Base-by-base conservation (phyloP, 768 basidiomycete species). In the Trametes cubensis region DNA sequence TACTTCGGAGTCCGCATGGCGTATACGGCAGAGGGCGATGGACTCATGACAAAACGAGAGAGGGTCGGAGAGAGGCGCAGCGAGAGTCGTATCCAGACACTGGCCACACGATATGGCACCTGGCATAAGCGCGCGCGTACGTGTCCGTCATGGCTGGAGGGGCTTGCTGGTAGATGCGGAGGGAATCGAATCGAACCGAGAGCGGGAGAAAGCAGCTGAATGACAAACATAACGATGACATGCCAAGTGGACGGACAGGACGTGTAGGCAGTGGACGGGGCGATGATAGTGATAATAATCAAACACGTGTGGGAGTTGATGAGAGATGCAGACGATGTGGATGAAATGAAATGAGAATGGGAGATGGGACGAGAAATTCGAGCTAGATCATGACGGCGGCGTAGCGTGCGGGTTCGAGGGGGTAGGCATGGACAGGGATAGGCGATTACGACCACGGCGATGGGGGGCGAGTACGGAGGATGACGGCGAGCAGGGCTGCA, bases 221-320 rank as follows among this genome's bases (percentile, higher is more conserved):
- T 64, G 63, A 64, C 63, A 60, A 64, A 64, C 63, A 64, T 64
- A 64, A 64, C 63, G 63, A 64, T 60, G 63, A 64, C 58, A 64
- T 64, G 63, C 63, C 63, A 64, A 54, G 63, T 46, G 41, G 57
- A 58, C 57, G 52, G 52, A 64, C 63, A 58, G 57, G 60, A 65
- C 49, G 60, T 61, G 64, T 56, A 52, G 63, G 45, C 54, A 60
- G 48, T 63, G 62, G 59, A 54, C 47, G 49, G 41, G 57, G 49
- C 41, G 63, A 64, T 64, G 63, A 58, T 61, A 65, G 55, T 61
- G 64, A 65, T 65, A 65, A 66, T 68, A 68, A 66, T 64, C 67
- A 68, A 68, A 68, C 67, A 66, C 63, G 58, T 68, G 67, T 59
- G 57, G n/a, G 58, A 25, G 52, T 25, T 61, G 64, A 59, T 63